These are phyloP conservation scores for Sistotremastrum niveocremeum DNA, from an alignment of 768 basidiomycete genomes.

Conservation along the genomic window DNA sequence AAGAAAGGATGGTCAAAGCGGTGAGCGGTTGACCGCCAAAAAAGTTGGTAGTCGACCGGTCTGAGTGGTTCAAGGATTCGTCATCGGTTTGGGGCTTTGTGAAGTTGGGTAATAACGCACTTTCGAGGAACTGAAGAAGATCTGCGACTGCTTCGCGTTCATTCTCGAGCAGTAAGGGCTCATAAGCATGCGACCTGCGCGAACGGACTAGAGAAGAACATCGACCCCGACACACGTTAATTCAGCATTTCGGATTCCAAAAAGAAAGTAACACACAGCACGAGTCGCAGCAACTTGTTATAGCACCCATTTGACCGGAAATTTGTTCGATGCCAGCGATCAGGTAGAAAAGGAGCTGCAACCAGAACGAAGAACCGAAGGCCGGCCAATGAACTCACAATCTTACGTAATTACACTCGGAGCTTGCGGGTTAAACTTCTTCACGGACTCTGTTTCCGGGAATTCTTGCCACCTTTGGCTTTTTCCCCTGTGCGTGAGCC, in stretches of 20 bases:
- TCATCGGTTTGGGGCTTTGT: constrained; percentile 1
- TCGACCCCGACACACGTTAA: constrained; percentile 12
- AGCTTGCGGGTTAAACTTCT: too few relatives aligned
- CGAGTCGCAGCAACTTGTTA: constrained; percentile 70
- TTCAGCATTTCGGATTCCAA: constrained; percentile 2
- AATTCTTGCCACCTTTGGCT: too few relatives aligned
- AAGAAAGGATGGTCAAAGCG: constrained; percentile 91
- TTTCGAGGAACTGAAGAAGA: constrained; percentile 93
- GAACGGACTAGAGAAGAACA: constrained; percentile 44
- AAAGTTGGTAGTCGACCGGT: constrained; percentile 97
- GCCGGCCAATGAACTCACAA: too few relatives aligned
- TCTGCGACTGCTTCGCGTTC: constrained; percentile 98
- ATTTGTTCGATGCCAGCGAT: too few relatives aligned
- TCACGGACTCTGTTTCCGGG: too few relatives aligned
- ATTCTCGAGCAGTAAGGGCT: constrained; percentile 77
- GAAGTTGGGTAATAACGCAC: constrained; percentile 32
- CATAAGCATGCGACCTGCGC: constrained; percentile 75
- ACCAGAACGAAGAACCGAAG: too few relatives aligned
- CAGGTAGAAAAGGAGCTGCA: too few relatives aligned
- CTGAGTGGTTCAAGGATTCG: constrained; percentile 25
- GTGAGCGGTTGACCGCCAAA: constrained; percentile 86
- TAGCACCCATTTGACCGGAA: constrained; percentile 44
- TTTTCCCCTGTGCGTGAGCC: too few relatives aligned
- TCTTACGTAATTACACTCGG: too few relatives aligned
- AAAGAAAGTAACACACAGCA: constrained; percentile 44